Conservation (phyloP, 2,329 filamentous ascomycete genomes). For the Pseudocercospora pini-densiflorae region DNA sequence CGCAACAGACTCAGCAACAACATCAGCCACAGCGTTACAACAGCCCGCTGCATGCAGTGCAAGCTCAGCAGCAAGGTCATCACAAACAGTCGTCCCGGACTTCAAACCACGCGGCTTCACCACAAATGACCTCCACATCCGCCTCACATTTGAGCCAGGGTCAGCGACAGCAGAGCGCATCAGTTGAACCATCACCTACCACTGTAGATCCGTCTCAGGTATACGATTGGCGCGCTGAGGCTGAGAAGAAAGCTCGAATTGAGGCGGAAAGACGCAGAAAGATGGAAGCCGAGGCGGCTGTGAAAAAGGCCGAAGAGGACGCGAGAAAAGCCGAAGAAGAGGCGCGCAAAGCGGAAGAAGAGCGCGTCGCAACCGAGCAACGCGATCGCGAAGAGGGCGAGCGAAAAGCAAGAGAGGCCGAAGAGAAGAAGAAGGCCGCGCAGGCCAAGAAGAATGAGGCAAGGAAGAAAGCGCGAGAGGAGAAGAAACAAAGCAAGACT, state of each 20-base stretch:
- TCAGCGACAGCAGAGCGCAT: conserved; percentile 33
- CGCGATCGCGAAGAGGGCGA: conserved; percentile 31
- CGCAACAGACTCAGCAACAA: conserved; percentile 24
- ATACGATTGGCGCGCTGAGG: conserved; percentile 58
- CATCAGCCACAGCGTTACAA: conserved; percentile 36
- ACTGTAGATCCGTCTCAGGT: conserved; percentile 60
- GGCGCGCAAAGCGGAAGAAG: conserved; percentile 35
- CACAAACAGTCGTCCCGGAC: conserved; percentile 29
- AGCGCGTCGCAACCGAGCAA: conserved; percentile 30
- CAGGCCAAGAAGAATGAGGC: conserved; percentile 35
- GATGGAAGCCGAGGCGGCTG: conserved; percentile 37
- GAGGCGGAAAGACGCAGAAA: conserved; percentile 39
- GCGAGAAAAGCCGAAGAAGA: conserved; percentile 37
- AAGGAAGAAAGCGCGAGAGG: conserved; percentile 37
- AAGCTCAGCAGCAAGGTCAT: conserved; percentile 34
- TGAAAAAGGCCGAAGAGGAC: conserved; percentile 41
- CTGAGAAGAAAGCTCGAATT: conserved; percentile 46
- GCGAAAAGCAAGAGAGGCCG: conserved; percentile 28
- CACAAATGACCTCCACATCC: conserved; percentile 30
- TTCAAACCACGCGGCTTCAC: conserved; percentile 32
- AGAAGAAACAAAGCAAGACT: conserved; percentile 36
- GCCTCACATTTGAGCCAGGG: conserved; percentile 23
- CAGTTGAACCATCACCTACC: conserved; percentile 41
- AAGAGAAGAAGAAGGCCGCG: conserved; percentile 33
- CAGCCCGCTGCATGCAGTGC: conserved; percentile 37